Evolutionary conservation across 2,329 filamentous ascomycete species (phyloP).

Genomic region (Neonectria coccinea): DNA sequence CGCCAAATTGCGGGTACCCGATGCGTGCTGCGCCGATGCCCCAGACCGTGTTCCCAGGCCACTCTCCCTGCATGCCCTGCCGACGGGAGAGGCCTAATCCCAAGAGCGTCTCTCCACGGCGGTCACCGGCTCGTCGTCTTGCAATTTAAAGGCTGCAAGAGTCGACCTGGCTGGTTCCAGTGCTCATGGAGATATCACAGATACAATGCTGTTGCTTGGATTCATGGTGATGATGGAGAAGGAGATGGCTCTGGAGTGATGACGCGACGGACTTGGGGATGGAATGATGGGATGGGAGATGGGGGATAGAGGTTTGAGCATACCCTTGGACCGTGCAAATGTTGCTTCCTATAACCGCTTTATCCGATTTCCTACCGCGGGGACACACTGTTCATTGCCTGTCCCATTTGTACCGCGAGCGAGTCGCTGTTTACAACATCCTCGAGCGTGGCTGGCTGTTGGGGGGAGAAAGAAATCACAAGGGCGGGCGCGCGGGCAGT

Average conservation of each 20-base stretch:
- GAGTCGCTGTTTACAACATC: constrained; percentile 51
- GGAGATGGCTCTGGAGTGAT: constrained; percentile 18
- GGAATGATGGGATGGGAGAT: constrained; percentile 21
- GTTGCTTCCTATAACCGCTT: constrained; percentile 37
- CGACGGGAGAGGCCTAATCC: constrained; percentile 37
- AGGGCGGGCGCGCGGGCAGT: constrained; percentile 34
- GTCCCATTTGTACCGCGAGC: constrained; percentile 44
- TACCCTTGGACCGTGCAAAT: constrained; percentile 48
- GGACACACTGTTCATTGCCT: constrained; percentile 31
- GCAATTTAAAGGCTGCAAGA: constrained; percentile 48
- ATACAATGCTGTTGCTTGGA: constrained; percentile 46
- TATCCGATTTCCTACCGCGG: constrained; percentile 45
- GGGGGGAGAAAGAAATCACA: constrained; percentile 41
- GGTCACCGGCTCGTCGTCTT: constrained; percentile 42
- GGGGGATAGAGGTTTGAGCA: constrained; percentile 46
- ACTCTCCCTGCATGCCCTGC: constrained; percentile 40
- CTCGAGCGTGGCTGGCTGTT: constrained; percentile 40
- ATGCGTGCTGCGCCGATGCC: constrained; percentile 25
- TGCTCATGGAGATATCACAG: constrained; percentile 48
- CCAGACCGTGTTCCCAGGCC: constrained; percentile 23
- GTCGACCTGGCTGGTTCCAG: constrained; percentile 41
- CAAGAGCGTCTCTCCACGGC: constrained; percentile 42
- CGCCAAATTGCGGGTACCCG: constrained; percentile 41
- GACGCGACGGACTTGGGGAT: constrained; percentile 41
- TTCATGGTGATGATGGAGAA: constrained; percentile 40